Evolutionary conservation across 75 land plant species (phyloP).

Genomic region (Larix kaempferi): DNA sequence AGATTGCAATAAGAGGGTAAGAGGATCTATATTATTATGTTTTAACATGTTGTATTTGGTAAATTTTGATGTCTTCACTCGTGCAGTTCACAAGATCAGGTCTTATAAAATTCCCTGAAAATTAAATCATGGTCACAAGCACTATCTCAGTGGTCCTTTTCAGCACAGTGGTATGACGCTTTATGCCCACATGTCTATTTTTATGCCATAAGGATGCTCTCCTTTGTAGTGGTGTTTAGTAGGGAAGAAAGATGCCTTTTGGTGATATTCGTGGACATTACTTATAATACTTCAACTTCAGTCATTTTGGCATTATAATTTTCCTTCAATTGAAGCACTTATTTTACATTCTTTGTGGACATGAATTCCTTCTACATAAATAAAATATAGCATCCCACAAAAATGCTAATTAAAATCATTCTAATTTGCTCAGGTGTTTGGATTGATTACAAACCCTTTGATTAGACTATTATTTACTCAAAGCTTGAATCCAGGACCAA

Average conservation of each 20-base stretch:
- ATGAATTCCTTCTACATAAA: neutral
- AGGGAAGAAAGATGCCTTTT: neutral
- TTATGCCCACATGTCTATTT: neutral
- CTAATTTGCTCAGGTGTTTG: conserved; percentile 60
- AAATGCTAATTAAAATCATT: conserved; percentile 12
- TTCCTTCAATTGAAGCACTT: neutral
- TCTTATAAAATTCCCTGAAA: conserved; percentile 35
- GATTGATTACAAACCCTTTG: conserved; percentile 78
- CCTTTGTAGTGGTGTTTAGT: neutral
- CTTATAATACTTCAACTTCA: neutral
- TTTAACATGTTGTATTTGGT: neutral
- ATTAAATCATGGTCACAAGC: conserved; percentile 89
- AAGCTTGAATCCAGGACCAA: conserved; percentile 17
- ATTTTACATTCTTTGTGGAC: neutral
- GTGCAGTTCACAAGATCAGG: conserved; percentile 76
- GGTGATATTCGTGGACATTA: neutral
- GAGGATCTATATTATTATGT: neutral
- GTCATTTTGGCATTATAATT: neutral
- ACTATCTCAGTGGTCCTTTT: conserved; percentile 88
- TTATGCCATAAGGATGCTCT: neutral
- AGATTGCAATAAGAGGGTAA: neutral
- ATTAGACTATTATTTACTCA: conserved; percentile 60
- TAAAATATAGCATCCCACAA: neutral
- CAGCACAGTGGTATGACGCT: conserved; percentile 79
- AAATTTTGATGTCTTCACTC: neutral